A percentile compares a stretch with the other conserved stretches of the same genome.
phyloP scores from a whole-genome alignment of 1,139 yeast species.

The Candida buenavistaensis region DNA sequence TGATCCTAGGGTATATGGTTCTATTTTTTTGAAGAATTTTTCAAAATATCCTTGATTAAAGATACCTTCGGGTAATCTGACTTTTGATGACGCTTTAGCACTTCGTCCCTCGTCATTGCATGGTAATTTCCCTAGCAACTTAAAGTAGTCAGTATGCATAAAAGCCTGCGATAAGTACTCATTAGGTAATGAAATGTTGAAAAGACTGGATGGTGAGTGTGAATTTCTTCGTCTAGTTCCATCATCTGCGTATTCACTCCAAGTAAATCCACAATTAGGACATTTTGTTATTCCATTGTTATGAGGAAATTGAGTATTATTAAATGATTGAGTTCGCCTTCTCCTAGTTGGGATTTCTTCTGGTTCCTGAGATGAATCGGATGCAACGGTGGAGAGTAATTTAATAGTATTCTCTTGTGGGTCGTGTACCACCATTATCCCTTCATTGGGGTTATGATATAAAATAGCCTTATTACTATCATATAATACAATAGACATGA shows the following conservation, averaged over 20 bases:
- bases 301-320: conserved; percentile 7
- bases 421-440: conserved; percentile 47
- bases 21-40: conserved; percentile 58
- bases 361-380: conserved; percentile 2
- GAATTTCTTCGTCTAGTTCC: conserved; percentile 5
- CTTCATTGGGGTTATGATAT: conserved; percentile 40
- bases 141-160: conserved; percentile 43
- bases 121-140: conserved; percentile 34
- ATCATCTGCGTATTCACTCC: conserved; percentile 19
- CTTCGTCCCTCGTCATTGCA: conserved; percentile 13
- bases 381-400: conserved; percentile 22
- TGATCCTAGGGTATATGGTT: conserved; percentile 55
- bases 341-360: background rate
- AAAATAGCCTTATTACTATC: conserved; percentile 32
- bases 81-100: conserved; percentile 2
- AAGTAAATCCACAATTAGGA: conserved; percentile 45
- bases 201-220: conserved; percentile 3
- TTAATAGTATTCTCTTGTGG: conserved; percentile 41
- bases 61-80: conserved; percentile 33
- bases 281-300: conserved; percentile 21
- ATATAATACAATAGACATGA: conserved; percentile 44
- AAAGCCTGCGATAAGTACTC: conserved; percentile 19
- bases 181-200: conserved; percentile 7
- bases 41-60: conserved; percentile 76
- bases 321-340: conserved; percentile 5